These are phyloP conservation scores for Talaromyces rugulosus DNA, from an alignment of 2,329 filamentous ascomycete species.

Conservation along the genomic window DNA sequence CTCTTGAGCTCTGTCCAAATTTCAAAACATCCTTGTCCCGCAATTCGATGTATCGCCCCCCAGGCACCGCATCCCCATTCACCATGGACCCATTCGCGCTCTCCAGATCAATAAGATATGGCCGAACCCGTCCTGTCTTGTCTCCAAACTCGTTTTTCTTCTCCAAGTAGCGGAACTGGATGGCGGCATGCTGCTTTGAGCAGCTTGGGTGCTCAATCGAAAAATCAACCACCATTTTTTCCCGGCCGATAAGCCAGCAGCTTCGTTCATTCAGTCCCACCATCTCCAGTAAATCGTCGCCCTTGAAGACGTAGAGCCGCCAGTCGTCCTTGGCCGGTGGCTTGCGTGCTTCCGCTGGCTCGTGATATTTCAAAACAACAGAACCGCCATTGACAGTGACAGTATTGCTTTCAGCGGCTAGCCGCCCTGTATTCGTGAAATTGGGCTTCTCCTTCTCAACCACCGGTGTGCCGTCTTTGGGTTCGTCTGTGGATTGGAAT, in stretches of 20 bases:
- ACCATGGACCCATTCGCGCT: slow-evolving; percentile 86
- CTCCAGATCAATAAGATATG: slow-evolving; percentile 90
- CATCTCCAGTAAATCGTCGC: slow-evolving; percentile 72
- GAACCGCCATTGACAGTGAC: slow-evolving; percentile 59
- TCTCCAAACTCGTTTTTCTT: slow-evolving; percentile 85
- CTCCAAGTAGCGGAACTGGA: slow-evolving; percentile 85
- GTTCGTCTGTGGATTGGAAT: slow-evolving; percentile 33
- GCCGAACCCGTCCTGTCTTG: slow-evolving; percentile 70
- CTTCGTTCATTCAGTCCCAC: slow-evolving; percentile 70
- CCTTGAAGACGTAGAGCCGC: slow-evolving; percentile 93
- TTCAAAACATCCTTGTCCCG: slow-evolving; percentile 82
- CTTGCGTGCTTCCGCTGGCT: slow-evolving; percentile 88
- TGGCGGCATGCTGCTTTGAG: slow-evolving; percentile 91
- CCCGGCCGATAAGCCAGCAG: slow-evolving; percentile 87
- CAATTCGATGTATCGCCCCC: slow-evolving; percentile 78
- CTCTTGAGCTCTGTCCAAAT: slow-evolving; percentile 82
- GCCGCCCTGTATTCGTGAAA: slow-evolving; percentile 70
- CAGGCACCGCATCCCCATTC: slow-evolving; percentile 69
- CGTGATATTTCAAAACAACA: slow-evolving; percentile 90
- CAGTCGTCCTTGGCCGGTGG: slow-evolving; percentile 73
- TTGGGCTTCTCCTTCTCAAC: slow-evolving; percentile 74
- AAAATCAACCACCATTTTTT: slow-evolving; percentile 75
- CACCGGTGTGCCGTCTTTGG: slow-evolving; percentile 24
- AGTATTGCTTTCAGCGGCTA: slow-evolving; percentile 85
- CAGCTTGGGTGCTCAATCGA: slow-evolving; percentile 84